Conservation (phyloP, 169 alveolate species). For the Plasmodium sp. region DNA sequence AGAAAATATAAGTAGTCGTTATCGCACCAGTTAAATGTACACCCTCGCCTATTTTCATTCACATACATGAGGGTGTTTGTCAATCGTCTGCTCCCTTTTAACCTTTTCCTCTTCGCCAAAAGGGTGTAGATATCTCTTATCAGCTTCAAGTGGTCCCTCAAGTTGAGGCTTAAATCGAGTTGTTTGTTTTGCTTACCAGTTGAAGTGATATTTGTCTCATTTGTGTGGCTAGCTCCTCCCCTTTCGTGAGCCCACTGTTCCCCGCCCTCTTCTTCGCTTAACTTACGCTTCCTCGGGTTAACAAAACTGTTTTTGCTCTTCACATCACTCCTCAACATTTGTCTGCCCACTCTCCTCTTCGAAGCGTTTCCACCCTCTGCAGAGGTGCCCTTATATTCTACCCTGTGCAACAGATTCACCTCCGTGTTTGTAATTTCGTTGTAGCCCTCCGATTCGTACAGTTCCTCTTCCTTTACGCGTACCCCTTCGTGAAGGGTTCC, state of each 20-base stretch:
- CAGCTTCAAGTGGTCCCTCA: slow-evolving; percentile 30
- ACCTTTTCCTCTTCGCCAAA: slow-evolving; percentile 25
- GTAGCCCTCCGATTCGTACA: slow-evolving; percentile 23
- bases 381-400: not conserved
- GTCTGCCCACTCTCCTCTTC: not conserved
- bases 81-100: slow-evolving; percentile 13
- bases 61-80: slow-evolving; percentile 35
- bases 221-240: not conserved
- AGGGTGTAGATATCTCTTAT: slow-evolving; percentile 12
- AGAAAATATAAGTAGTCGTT: slow-evolving; percentile 52
- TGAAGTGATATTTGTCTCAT: not conserved
- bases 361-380: not conserved
- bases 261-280: not conserved
- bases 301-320: slow-evolving; percentile 27
- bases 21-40: slow-evolving; percentile 33
- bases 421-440: slow-evolving; percentile 31
- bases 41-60: slow-evolving; percentile 51
- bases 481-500: not conserved
- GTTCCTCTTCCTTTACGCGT: slow-evolving; percentile 10
- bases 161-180: slow-evolving; percentile 35
- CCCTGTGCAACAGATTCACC: not conserved
- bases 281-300: slow-evolving; percentile 60
- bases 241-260: not conserved
- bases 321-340: not conserved
- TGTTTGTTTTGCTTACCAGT: slow-evolving; percentile 2